Evolutionary conservation across 306 rosid genomes (phyloP).

Genomic region (Mucuna pruriens): DNA sequence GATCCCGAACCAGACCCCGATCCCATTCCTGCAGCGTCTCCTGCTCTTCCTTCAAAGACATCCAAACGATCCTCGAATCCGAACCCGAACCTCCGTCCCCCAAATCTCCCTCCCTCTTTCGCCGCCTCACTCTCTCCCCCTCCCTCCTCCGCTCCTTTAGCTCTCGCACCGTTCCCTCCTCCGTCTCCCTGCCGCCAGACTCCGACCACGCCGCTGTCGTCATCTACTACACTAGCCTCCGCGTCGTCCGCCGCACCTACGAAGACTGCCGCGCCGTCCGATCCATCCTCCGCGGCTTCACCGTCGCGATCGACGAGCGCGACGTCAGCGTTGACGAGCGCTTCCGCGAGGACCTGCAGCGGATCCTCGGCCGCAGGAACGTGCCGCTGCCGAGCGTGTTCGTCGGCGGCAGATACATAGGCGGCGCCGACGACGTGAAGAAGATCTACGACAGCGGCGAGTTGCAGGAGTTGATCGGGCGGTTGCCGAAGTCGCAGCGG

Average conservation of each 20-base stretch:
- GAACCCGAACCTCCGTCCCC: constrained; percentile 52
- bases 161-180: background rate
- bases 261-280: constrained; percentile 70
- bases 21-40: constrained; percentile 36
- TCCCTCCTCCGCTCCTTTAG: constrained; percentile 56
- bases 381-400: constrained; percentile 69
- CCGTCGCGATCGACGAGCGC: constrained; percentile 75
- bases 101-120: constrained; percentile 63
- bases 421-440: constrained; percentile 73
- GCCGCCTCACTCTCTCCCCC: constrained; percentile 58
- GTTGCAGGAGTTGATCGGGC: constrained; percentile 55
- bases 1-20: constrained; percentile 20
- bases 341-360: constrained; percentile 63
- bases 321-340: constrained; percentile 75
- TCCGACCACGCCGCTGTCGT: constrained; percentile 53
- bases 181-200: constrained; percentile 46
- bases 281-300: constrained; percentile 66
- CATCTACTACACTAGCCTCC: constrained; percentile 81
- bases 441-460: constrained; percentile 69
- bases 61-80: constrained; percentile 56
- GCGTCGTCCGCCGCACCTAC: constrained; percentile 80
- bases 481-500: constrained; percentile 54
- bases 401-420: constrained; percentile 63
- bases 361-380: constrained; percentile 47
- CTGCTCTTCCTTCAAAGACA: constrained; percentile 78